These are phyloP conservation scores for Ramaria sp. DNA, from an alignment of 768 basidiomycete species.

Conservation along the genomic window DNA sequence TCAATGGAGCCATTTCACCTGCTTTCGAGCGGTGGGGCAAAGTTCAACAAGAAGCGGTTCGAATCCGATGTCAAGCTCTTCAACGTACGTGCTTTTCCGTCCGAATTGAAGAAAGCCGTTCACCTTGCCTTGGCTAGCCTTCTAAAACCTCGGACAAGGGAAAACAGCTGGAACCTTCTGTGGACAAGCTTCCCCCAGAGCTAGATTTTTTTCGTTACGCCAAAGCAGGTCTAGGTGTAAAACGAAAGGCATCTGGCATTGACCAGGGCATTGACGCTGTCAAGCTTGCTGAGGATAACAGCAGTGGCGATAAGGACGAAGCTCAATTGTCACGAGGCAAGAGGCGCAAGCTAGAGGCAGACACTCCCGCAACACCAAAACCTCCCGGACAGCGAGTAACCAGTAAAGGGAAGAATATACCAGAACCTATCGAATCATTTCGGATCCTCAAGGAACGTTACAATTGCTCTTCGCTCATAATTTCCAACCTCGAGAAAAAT, in stretches of 20 bases:
- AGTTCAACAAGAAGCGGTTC: conserved; percentile 71
- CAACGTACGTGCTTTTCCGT: conserved; percentile 29
- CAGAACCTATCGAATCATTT: conserved; percentile 48
- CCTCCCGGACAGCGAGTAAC: conserved; percentile 52
- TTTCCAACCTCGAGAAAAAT: conserved; percentile 51
- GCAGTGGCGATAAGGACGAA: conserved; percentile 15
- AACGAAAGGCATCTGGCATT: conserved; percentile 34
- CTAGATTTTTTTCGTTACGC: conserved; percentile 92
- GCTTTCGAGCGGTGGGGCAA: conserved; percentile 75
- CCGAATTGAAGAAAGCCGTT: background rate
- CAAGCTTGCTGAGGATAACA: conserved; percentile 12
- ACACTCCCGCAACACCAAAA: conserved; percentile 16
- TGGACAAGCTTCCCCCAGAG: conserved; percentile 56
- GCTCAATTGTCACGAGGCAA: conserved; percentile 10
- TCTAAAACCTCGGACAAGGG: conserved; percentile 3
- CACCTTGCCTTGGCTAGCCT: background rate
- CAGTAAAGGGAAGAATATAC: conserved; percentile 63
- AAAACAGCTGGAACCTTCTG: conserved; percentile 11
- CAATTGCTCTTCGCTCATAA: conserved; percentile 43
- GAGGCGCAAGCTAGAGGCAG: conserved; percentile 15
- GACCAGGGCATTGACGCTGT: conserved; percentile 6
- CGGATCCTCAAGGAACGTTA: conserved; percentile 48
- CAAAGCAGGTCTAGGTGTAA: conserved; percentile 34
- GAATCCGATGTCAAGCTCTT: conserved; percentile 63
- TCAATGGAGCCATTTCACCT: conserved; percentile 78